Evolutionary conservation across 2,329 filamentous ascomycete species (phyloP), one percentile per base, ranked within the genome.

Genomic region (Fusarium sp.): DNA sequence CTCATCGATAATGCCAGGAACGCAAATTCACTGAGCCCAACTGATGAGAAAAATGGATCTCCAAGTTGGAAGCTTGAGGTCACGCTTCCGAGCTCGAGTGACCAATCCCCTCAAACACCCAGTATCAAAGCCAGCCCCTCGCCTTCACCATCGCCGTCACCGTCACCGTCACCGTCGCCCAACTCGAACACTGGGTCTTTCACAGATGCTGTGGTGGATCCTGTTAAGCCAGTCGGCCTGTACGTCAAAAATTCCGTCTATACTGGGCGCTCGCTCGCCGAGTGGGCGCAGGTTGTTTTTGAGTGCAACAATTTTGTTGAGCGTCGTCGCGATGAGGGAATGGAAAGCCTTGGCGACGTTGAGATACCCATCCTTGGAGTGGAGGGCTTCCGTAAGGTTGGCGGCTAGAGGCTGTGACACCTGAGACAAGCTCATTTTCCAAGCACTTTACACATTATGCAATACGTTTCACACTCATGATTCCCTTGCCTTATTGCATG

Each of bases 241-340:
- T 87, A 83, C 61, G 81, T 81, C 20, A 82, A 83, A 51, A 86
- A 86, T 33, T 84, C 87, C 14, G 89, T 89, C 55, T 93, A 96
- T 80, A 85, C 89, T 7, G 94, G 94, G 4, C 87, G 93, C 26
- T 91, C 94, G 1, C 85, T 96, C 49, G 93, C 93, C 0, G 94
- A 96, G 81, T 96, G 94, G 94, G 86, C 87, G 26, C 84, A 93
- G 24, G 89, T 96, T 26, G 90, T 95, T 22, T 89, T 89, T 63
- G 94, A 96, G 80, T 94, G 91, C 84, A 94, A 95, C 82, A 93
- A 90, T 78, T 96, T 96, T 81, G 90, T 94, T 38, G 93, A 96
- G 66, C 87, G 93, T 51, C 88, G 94, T 62, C 90, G 91, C 58
- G 90, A 90, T 52, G 94, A 96, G 79, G 93, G 93, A 49, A 89